Evolutionary conservation across 2,329 filamentous ascomycete genomes (phyloP).

Genomic region (Colletotrichum echinochloae): DNA sequence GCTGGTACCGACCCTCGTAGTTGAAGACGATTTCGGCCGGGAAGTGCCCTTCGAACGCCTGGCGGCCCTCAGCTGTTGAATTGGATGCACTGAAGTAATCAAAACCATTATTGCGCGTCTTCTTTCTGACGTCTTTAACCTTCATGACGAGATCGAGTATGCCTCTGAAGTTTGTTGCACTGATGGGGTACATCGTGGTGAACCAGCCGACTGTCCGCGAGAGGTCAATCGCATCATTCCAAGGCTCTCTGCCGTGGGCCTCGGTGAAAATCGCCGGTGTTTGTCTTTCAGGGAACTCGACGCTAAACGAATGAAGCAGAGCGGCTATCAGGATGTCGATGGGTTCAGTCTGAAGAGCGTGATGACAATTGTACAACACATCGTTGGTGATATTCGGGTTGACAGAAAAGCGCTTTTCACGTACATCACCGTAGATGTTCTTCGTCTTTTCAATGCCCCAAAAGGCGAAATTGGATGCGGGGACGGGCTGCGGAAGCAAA

Average conservation of each 20-base stretch:
- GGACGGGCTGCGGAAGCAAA: constrained; percentile 28
- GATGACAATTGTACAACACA: constrained; percentile 43
- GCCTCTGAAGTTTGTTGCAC: constrained; percentile 28
- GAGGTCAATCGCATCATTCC: constrained; percentile 46
- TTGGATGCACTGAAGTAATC: constrained; percentile 17
- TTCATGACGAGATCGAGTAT: constrained; percentile 41
- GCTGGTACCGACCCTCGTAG: constrained; percentile 59
- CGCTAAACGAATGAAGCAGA: constrained; percentile 46
- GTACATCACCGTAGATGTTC: constrained; percentile 44
- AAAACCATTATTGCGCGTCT: constrained; percentile 25
- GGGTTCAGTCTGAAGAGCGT: constrained; percentile 48
- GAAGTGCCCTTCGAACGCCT: constrained; percentile 45
- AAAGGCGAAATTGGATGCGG: constrained; percentile 43
- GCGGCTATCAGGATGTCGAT: constrained; percentile 52
- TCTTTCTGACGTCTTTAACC: constrained; percentile 43
- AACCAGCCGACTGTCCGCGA: constrained; percentile 55
- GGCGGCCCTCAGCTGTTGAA: not conserved
- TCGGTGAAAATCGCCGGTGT: constrained; percentile 49
- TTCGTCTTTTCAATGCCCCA: constrained; percentile 43
- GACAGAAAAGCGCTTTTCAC: constrained; percentile 29
- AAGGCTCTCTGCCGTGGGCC: constrained; percentile 52
- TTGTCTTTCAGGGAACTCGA: constrained; percentile 47
- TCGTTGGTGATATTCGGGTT: constrained; percentile 37
- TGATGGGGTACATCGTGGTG: constrained; percentile 50
- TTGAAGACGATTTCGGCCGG: constrained; percentile 63